phyloP scores from a whole-genome alignment of 352 stramenopile species.

The Globisporangium middletonii region DNA sequence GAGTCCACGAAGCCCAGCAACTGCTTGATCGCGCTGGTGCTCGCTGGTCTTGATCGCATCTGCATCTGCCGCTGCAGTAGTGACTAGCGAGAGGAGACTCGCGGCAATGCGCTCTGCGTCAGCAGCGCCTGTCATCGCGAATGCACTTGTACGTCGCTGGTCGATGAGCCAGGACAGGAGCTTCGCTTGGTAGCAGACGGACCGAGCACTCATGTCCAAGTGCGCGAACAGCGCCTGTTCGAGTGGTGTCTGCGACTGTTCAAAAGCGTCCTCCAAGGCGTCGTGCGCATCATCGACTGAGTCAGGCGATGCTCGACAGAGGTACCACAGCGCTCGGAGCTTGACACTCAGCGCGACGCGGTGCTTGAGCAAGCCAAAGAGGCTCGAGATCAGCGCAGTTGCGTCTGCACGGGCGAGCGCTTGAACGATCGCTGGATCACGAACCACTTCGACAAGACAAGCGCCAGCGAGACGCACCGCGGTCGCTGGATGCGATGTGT shows the following conservation, averaged over 20 bases:
- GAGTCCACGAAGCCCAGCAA: not conserved
- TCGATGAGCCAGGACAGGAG: not conserved
- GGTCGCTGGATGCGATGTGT: not conserved
- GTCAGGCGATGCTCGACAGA: not conserved
- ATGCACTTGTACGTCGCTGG: not conserved
- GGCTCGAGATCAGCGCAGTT: not conserved
- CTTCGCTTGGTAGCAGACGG: conserved; percentile 2
- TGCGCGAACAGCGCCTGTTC: not conserved
- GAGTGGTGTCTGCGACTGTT: not conserved
- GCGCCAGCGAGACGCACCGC: conserved; percentile 2
- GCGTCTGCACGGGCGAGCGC: not conserved
- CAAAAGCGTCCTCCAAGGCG: no score
- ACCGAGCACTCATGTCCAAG: not conserved
- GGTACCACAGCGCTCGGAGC: not conserved
- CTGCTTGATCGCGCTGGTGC: not conserved
- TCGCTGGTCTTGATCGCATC: not conserved
- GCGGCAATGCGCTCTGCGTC: not conserved
- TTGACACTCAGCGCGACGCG: not conserved
- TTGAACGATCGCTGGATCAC: not conserved
- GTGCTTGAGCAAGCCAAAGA: not conserved
- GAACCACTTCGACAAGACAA: not conserved
- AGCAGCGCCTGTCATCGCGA: not conserved
- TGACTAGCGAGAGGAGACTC: not conserved
- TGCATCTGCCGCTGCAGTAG: not conserved
- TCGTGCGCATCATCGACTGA: no score